Percentiles rank a stretch among this genome's conserved stretches.
Conservation (phyloP, 352 stramenopile genomes). For the Detonula confervacea region DNA sequence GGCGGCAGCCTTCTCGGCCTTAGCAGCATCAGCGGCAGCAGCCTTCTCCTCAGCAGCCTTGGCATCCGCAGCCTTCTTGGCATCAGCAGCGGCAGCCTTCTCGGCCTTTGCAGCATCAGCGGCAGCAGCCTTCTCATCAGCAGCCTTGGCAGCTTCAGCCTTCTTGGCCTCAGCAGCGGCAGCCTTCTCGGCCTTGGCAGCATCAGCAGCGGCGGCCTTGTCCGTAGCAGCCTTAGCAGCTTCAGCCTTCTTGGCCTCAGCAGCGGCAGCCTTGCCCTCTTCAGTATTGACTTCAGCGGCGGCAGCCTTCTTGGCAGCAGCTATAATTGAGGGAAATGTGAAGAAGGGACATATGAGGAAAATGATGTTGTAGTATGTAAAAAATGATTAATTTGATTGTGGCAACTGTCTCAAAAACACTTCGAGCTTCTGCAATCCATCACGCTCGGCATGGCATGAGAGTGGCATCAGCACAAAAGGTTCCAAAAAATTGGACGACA, state of each 20-base stretch:
- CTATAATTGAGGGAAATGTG: too few species aligned
- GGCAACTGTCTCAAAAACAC: too few species aligned
- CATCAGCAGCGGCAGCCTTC: constrained; percentile 29
- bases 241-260: constrained; percentile 15
- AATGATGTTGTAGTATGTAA: too few species aligned
- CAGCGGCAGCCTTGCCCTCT: too few species aligned
- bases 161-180: constrained; percentile 17
- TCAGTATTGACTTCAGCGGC: too few species aligned
- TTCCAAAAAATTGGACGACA: too few species aligned
- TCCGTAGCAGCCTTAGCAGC: constrained; percentile 11
- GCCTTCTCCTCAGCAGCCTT: constrained; percentile 21
- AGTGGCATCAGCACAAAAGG: too few species aligned
- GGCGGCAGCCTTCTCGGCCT: constrained; percentile 23
- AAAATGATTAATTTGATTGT: too few species aligned
- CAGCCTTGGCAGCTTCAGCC: constrained; percentile 10
- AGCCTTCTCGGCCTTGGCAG: constrained; percentile 14
- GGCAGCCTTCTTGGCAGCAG: too few species aligned
- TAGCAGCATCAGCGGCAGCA: neutral
- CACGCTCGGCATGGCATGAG: too few species aligned
- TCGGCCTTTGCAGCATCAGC: neutral
- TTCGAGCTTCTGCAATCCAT: too few species aligned
- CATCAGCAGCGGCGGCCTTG: constrained; percentile 10
- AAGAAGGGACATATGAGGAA: too few species aligned
- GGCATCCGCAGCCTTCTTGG: constrained; percentile 1
- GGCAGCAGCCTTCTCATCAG: constrained; percentile 17